Evolutionary conservation across 495 filamentous ascomycete genomes (phyloP).

Genomic region (Xylaria scruposa): DNA sequence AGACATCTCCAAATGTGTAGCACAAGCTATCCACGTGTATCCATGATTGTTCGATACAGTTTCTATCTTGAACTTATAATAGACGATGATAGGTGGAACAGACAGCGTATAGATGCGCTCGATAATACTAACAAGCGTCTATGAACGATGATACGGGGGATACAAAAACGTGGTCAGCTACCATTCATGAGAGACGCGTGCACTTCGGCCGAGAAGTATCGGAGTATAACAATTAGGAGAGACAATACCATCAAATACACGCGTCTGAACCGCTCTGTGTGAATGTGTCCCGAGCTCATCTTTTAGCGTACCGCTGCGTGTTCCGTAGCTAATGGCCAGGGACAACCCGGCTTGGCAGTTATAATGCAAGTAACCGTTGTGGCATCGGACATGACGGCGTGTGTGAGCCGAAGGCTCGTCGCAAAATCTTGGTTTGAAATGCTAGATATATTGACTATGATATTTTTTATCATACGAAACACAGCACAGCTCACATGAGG

Average conservation of each 20-base stretch:
- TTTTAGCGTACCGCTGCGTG: neutral
- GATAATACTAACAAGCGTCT: neutral
- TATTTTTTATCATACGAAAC: neutral
- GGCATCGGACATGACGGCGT: constrained; percentile 17
- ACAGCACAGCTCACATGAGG: neutral
- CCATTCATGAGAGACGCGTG: neutral
- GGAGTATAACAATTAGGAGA: neutral
- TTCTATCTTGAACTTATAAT: neutral
- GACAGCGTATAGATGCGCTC: neutral
- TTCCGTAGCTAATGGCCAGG: constrained; percentile 21
- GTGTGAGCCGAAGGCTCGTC: neutral
- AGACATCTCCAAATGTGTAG: neutral
- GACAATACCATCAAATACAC: neutral
- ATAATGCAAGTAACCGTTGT: constrained; percentile 24
- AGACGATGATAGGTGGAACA: neutral
- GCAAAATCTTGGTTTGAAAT: constrained; percentile 14
- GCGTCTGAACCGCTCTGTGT: neutral
- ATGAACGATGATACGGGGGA: neutral
- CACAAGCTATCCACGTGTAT: neutral
- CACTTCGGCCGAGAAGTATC: neutral
- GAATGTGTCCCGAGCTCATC: neutral
- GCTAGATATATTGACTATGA: constrained; percentile 6
- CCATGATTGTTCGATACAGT: neutral
- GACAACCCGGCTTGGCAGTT: constrained; percentile 20
- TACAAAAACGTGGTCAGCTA: neutral